Evolutionary conservation across 2,329 filamentous ascomycete genomes (phyloP).

Genomic region (Hirsutella thompsonii): DNA sequence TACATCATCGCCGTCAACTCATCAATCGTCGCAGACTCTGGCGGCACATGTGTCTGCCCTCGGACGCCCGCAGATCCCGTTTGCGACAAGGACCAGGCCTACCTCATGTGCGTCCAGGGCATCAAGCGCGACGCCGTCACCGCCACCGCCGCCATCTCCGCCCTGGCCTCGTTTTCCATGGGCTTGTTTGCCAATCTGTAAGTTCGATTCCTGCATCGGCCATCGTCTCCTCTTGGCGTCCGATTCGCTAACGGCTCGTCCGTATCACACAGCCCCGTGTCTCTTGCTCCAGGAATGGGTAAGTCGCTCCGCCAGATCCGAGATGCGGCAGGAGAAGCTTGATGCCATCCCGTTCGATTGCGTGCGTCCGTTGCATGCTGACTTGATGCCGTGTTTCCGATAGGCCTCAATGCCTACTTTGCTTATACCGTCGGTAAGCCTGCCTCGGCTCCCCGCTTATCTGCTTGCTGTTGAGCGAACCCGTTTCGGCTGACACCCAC

Average conservation of each 20-base stretch:
- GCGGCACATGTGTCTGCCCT: slow-evolving; percentile 66
- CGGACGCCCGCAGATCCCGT: slow-evolving; percentile 33
- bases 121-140: slow-evolving; percentile 72
- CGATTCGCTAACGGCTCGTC: background rate
- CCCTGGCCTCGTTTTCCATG: slow-evolving; percentile 71
- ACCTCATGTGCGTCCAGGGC: slow-evolving; percentile 48
- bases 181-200: slow-evolving; percentile 68
- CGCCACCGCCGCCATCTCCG: slow-evolving; percentile 71
- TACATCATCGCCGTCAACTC: slow-evolving; percentile 43
- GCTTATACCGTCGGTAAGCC: slow-evolving; percentile 46
- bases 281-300: slow-evolving; percentile 30
- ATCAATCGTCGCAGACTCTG: slow-evolving; percentile 46
- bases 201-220: slow-evolving; percentile 11
- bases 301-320: slow-evolving; percentile 5
- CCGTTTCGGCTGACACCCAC: background rate
- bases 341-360: too few relatives aligned
- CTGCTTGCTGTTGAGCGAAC: background rate
- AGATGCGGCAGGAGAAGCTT: too few relatives aligned
- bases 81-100: slow-evolving; percentile 42
- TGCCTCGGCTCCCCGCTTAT: slow-evolving; percentile 8
- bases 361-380: background rate
- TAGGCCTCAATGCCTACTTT: slow-evolving; percentile 72
- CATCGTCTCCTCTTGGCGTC: background rate
- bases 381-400: background rate
- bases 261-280: slow-evolving; percentile 16